phyloP scores from a whole-genome alignment of 441 rosid genomes.

The Croton laevigatus region DNA sequence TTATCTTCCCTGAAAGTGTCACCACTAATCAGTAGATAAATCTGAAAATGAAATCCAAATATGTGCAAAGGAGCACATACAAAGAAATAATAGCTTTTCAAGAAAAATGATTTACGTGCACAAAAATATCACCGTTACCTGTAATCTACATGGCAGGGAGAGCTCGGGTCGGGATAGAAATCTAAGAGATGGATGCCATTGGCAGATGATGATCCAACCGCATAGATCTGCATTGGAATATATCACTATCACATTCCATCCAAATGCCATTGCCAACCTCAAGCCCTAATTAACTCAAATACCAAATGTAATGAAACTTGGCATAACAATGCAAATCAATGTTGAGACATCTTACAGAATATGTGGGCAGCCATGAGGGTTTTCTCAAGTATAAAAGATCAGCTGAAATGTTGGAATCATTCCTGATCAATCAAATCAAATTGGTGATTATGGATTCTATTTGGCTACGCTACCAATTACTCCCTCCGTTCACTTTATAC shows the following conservation, averaged over 20 bases:
- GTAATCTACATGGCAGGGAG: conserved; percentile 87
- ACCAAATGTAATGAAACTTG: background rate
- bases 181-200: conserved; percentile 87
- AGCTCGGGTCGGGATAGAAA: conserved; percentile 69
- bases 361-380: conserved; percentile 86
- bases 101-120: background rate
- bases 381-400: conserved; percentile 54
- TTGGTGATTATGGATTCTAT: conserved; percentile 6
- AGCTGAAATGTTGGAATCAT: conserved; percentile 42
- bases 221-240: conserved; percentile 60
- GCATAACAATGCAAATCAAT: conserved; percentile 6
- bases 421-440: conserved; percentile 35
- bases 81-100: background rate
- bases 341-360: conserved; percentile 57
- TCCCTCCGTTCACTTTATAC: no score
- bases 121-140: conserved; percentile 29
- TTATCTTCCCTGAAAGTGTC: conserved; percentile 44
- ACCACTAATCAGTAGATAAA: background rate
- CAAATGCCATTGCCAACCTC: background rate
- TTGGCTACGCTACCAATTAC: conserved; percentile 3
- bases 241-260: background rate
- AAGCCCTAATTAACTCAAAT: background rate
- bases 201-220: conserved; percentile 65
- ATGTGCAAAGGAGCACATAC: background rate
- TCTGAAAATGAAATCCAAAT: background rate